phyloP scores from a whole-genome alignment of 176 grass and related monocot genomes.

The Musa acuminata region DNA sequence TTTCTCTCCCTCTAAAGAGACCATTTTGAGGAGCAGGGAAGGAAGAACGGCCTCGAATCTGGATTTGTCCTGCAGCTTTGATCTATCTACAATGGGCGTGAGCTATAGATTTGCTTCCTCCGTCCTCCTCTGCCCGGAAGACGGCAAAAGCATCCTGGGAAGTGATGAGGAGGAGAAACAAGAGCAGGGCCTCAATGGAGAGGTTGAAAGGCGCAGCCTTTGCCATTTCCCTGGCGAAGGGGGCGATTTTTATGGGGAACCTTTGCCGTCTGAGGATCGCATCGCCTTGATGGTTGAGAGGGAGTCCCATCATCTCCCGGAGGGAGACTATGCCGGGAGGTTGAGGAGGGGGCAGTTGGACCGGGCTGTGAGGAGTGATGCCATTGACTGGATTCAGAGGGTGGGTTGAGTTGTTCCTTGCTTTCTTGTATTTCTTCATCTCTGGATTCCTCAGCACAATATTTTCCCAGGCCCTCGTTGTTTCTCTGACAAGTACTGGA shows the following conservation, averaged over 20 bases:
- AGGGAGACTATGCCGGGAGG: conserved; percentile 2
- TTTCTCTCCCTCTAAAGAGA: neutral
- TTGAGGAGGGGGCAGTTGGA: neutral
- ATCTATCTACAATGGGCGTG: neutral
- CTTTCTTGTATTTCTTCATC: neutral
- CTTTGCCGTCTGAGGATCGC: conserved; percentile 11
- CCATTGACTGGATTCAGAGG: conserved; percentile 13
- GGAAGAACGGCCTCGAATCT: neutral
- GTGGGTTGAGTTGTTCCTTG: neutral
- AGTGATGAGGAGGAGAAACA: conserved; percentile 5
- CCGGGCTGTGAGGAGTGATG: neutral
- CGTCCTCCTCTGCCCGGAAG: conserved; percentile 16
- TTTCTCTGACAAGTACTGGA: neutral
- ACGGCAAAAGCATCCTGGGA: conserved; percentile 7
- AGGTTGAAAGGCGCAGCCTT: neutral
- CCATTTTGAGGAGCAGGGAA: neutral
- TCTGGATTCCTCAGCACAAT: neutral
- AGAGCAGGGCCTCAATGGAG: neutral
- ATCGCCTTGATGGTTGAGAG: conserved; percentile 16
- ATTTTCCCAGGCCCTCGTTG: neutral
- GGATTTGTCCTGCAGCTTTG: neutral
- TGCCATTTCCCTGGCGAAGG: neutral
- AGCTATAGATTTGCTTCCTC: conserved; percentile 5
- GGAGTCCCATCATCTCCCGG: conserved; percentile 11
- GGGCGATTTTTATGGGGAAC: neutral